These are phyloP conservation scores for Coelastrella sp. DNA, from an alignment of 139 green algal genomes.

Conservation along the genomic window DNA sequence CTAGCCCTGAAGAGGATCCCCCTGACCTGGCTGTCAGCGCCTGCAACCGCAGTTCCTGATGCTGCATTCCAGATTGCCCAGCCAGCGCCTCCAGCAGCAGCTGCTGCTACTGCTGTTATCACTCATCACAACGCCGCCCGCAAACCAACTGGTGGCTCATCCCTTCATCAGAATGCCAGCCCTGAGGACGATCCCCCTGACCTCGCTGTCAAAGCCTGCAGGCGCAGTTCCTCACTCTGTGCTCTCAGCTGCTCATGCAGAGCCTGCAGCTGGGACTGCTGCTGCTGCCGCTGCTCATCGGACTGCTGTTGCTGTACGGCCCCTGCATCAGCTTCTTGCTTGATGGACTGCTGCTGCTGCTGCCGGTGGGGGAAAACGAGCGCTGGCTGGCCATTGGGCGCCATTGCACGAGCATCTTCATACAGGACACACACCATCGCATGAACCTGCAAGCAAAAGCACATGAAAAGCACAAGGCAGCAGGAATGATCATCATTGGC, in stretches of 20 bases:
- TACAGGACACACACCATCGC: slow-evolving; percentile 36
- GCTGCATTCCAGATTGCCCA: too few relatives aligned
- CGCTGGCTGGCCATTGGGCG: slow-evolving; percentile 5
- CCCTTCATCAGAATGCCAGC: neutral
- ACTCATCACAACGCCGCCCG: too few relatives aligned
- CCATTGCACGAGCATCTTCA: slow-evolving; percentile 25
- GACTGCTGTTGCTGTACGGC: neutral
- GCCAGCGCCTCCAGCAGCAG: too few relatives aligned
- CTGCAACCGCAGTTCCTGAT: too few relatives aligned
- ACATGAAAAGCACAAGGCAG: neutral
- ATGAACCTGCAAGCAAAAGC: slow-evolving; percentile 10
- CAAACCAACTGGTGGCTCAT: too few relatives aligned
- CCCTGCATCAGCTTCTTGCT: neutral
- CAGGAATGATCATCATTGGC: too few relatives aligned
- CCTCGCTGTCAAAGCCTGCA: neutral
- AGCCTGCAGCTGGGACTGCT: slow-evolving; percentile 3
- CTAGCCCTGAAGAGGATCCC: neutral
- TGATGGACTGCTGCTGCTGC: neutral
- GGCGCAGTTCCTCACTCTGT: neutral
- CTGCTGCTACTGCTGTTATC: too few relatives aligned
- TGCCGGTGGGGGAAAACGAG: slow-evolving; percentile 7
- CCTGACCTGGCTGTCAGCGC: too few relatives aligned
- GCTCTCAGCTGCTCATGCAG: neutral
- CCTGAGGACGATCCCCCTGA: neutral
- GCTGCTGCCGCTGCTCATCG: neutral